Evolutionary conservation across 2,329 filamentous ascomycete genomes (phyloP).

Genomic region (Pseudocercospora cruenta): DNA sequence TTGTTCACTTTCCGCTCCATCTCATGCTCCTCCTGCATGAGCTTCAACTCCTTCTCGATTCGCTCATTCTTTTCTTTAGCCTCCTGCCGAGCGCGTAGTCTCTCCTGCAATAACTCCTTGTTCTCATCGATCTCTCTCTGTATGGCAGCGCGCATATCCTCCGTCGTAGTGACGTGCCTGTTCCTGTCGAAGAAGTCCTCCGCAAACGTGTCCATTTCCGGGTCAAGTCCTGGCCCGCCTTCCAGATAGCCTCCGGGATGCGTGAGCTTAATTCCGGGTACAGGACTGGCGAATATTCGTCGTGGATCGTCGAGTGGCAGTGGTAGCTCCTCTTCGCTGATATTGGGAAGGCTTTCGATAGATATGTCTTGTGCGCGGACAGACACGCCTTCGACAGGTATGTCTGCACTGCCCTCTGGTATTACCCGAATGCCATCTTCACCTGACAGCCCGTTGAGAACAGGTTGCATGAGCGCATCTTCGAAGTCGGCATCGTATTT

Average conservation of each 20-base stretch:
- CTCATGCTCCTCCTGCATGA: constrained; percentile 48
- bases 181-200: constrained; percentile 46
- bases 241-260: constrained; percentile 53
- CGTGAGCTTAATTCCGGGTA: constrained; percentile 51
- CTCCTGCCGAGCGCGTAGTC: constrained; percentile 41
- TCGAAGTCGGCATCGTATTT: constrained; percentile 51
- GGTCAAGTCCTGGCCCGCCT: constrained; percentile 50
- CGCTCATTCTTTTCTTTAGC: constrained; percentile 47
- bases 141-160: constrained; percentile 42
- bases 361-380: constrained; percentile 35
- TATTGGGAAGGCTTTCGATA: constrained; percentile 32
- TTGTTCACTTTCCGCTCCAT: constrained; percentile 51
- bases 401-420: constrained; percentile 32
- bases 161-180: constrained; percentile 38
- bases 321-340: constrained; percentile 43
- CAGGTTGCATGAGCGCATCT: constrained; percentile 46
- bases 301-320: constrained; percentile 48
- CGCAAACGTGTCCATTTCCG: constrained; percentile 44
- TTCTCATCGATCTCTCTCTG: constrained; percentile 35
- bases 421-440: constrained; percentile 34
- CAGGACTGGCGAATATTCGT: constrained; percentile 46
- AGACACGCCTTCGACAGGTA: constrained; percentile 32
- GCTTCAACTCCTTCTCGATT: constrained; percentile 48
- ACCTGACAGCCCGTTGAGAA: constrained; percentile 40
- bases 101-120: constrained; percentile 37